Evolutionary conservation across 2,329 filamentous ascomycete species (phyloP), one percentile per base, ranked within the genome.

Genomic region (Aureobasidium leucospermi): DNA sequence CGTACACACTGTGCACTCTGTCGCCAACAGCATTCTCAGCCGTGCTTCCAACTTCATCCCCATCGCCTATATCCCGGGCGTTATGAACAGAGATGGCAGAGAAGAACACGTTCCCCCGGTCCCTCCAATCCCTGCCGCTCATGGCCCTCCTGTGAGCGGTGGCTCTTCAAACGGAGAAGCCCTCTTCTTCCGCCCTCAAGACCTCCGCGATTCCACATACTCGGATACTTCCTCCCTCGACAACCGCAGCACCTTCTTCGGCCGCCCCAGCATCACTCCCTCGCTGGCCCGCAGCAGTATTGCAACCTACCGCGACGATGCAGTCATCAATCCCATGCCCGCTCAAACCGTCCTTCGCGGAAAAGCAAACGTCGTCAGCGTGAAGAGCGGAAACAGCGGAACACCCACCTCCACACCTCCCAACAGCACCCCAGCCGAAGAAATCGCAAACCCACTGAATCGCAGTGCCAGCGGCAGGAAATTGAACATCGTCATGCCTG

Each of bases 1-100:
- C 10, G 89, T 89, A 46, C 85, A 94, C 71, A 89, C 89, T n/a
- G 87, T 93, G 58, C 83, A 88, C 68, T 97, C 93, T 11, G 90
- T 99, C 70, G 94, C 94, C 15, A 96, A 92, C 9, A 97, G 93
- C 29, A 91, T 97, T 61, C 83, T 96, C 62, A 97, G 94, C 16
- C 86, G 94, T 63, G 94, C 94, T 51, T 97, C 94, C 69, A 99
- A 99, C 78, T 93, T 99, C 71, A 99, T 99, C 68, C 94, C 97
- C 76, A 99, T 99, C 74, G 94, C 94, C 59, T 99, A 97, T 74
- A 97, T 99, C 65, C 94, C 94, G 13, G 94, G 94, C 62, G 92
- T 97, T 68, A 72, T 67, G 23, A 96, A 96, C 76, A 85, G 93
- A 65, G 91, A 92, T 11, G 86, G 87, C 7, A 88, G 89, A 5